Percentiles rank a stretch among this genome's conserved stretches.
Conservation (phyloP, 768 basidiomycete genomes). For the Lyophyllum shimeji region DNA sequence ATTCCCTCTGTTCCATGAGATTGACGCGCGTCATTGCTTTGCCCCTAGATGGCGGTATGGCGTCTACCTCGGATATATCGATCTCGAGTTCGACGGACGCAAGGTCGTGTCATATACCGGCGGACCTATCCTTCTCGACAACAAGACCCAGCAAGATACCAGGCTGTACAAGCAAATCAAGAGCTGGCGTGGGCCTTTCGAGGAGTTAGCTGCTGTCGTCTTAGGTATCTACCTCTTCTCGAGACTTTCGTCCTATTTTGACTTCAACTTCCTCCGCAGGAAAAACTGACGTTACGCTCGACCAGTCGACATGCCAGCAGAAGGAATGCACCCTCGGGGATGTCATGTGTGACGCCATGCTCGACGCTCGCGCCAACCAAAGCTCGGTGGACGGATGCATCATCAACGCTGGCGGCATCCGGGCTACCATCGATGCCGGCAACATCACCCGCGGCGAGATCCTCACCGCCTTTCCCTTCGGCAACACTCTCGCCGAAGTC, state of each 20-base stretch:
- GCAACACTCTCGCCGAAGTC: slow-evolving; percentile 3
- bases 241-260: too few species aligned
- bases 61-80: slow-evolving; percentile 10
- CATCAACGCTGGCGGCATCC: slow-evolving; percentile 10
- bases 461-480: slow-evolving; percentile 10
- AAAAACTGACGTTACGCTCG: slow-evolving; percentile 2
- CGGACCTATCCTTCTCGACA: slow-evolving; percentile 8
- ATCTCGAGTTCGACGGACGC: slow-evolving; percentile 4
- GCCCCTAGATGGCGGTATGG: slow-evolving; percentile 4
- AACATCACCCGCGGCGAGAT: slow-evolving; percentile 8
- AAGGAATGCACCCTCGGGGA: slow-evolving; percentile 8
- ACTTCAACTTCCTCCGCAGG: neutral
- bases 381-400: slow-evolving; percentile 5
- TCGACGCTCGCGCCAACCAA: neutral
- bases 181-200: slow-evolving; percentile 7
- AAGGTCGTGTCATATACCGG: slow-evolving; percentile 3
- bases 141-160: slow-evolving; percentile 6
- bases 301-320: slow-evolving; percentile 3
- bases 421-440: slow-evolving; percentile 1
- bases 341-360: slow-evolving; percentile 9
- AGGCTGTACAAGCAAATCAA: slow-evolving; percentile 5
- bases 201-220: slow-evolving; percentile 4
- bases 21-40: neutral
- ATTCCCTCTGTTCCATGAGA: neutral
- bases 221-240: neutral